A percentile compares a stretch with the other conserved stretches of the same genome.
phyloP scores from a whole-genome alignment of 164 flowering plant genomes.

The Vitis amurensis region DNA sequence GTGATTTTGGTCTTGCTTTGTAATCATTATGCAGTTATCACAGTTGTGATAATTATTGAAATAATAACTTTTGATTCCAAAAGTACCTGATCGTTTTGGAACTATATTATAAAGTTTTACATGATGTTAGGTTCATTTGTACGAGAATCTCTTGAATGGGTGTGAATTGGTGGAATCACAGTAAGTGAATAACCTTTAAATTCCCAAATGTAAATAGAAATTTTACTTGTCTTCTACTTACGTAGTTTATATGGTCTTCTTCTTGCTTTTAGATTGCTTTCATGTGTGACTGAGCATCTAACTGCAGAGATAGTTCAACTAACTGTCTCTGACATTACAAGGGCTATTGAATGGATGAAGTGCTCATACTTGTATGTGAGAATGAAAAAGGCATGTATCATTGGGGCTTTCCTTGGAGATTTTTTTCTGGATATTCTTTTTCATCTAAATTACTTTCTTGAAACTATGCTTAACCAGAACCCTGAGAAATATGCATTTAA shows the following conservation, averaged over 20 bases:
- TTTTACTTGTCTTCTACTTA: slow-evolving; percentile 6
- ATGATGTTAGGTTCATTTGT: slow-evolving; percentile 76
- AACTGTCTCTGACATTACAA: slow-evolving; percentile 77
- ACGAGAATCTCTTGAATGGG: slow-evolving; percentile 92
- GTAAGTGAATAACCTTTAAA: slow-evolving; percentile 40
- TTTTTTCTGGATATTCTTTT: slow-evolving; percentile 5
- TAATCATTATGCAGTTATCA: neutral
- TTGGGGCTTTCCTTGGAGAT: slow-evolving; percentile 3
- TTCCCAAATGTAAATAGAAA: neutral
- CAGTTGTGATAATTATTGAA: neutral
- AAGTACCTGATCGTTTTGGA: neutral
- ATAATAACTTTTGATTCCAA: neutral
- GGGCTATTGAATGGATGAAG: slow-evolving; percentile 96
- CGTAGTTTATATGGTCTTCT: slow-evolving; percentile 6
- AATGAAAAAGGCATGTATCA: slow-evolving; percentile 77
- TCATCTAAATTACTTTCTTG: slow-evolving; percentile 12
- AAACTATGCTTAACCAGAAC: slow-evolving; percentile 48
- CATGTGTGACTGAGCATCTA: slow-evolving; percentile 88
- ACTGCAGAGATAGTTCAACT: slow-evolving; percentile 97
- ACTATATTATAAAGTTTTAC: slow-evolving; percentile 1
- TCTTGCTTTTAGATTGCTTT: slow-evolving; percentile 61
- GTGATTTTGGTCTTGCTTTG: slow-evolving; percentile 26
- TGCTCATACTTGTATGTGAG: slow-evolving; percentile 91
- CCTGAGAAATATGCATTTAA: slow-evolving; percentile 72
- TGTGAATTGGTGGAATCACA: slow-evolving; percentile 96